These are phyloP conservation scores for Talaromyces sp. DNA, from an alignment of 2,329 filamentous ascomycete species.

Conservation along the genomic window DNA sequence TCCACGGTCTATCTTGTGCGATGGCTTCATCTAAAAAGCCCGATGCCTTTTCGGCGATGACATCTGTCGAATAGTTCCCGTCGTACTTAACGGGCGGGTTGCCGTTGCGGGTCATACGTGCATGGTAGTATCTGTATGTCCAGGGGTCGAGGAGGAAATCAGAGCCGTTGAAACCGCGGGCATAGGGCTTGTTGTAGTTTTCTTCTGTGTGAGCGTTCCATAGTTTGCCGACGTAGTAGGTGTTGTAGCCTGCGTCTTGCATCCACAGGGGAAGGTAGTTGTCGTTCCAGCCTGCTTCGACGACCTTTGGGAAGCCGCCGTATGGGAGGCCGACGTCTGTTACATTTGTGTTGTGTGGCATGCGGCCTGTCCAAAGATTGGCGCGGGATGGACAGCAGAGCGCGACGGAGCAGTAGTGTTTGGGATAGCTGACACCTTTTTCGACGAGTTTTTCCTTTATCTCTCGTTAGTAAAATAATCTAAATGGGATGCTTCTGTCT, in stretches of 20 bases:
- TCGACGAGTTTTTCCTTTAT: slow-evolving; percentile 55
- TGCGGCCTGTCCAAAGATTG: slow-evolving; percentile 64
- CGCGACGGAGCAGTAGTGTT: slow-evolving; percentile 64
- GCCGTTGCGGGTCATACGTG: slow-evolving; percentile 62
- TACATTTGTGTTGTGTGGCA: slow-evolving; percentile 70
- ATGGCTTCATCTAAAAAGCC: slow-evolving; percentile 64
- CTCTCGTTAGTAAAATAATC: slow-evolving; percentile 30
- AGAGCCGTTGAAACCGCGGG: slow-evolving; percentile 62
- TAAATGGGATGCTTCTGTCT: background rate
- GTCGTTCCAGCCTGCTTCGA: slow-evolving; percentile 65
- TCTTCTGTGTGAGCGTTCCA: slow-evolving; percentile 65
- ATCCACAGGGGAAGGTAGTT: slow-evolving; percentile 72
- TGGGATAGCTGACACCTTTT: slow-evolving; percentile 60
- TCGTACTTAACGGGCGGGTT: slow-evolving; percentile 56
- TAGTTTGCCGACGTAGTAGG: slow-evolving; percentile 71
- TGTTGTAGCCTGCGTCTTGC: slow-evolving; percentile 68
- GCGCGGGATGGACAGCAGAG: slow-evolving; percentile 69
- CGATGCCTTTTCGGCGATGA: slow-evolving; percentile 60
- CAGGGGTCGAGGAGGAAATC: slow-evolving; percentile 66
- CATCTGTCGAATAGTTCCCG: slow-evolving; percentile 59
- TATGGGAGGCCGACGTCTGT: slow-evolving; percentile 49
- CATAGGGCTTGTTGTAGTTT: slow-evolving; percentile 63
- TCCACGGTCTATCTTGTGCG: slow-evolving; percentile 59
- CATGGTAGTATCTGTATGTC: slow-evolving; percentile 68
- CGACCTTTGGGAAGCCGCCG: slow-evolving; percentile 64